Percentiles rank a stretch among this genome's conserved stretches.
Conservation (phyloP, 2,329 filamentous ascomycete species). For the Penicillium sp. region DNA sequence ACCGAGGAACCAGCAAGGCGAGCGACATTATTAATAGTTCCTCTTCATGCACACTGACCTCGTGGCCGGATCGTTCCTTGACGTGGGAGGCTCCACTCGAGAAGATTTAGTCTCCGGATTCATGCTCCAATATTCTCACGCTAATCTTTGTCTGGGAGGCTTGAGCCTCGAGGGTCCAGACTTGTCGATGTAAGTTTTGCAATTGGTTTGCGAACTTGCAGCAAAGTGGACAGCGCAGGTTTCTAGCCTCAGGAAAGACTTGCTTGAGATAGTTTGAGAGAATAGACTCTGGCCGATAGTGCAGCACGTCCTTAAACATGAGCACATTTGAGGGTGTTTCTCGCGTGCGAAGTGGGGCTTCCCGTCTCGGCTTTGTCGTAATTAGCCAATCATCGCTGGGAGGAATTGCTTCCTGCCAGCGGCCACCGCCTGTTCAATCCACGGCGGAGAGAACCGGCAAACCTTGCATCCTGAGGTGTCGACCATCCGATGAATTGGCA, state of each 20-base stretch:
- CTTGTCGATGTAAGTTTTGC: too few species aligned
- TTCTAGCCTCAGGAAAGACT: too few species aligned
- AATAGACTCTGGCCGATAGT: too few species aligned
- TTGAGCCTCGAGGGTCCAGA: background rate
- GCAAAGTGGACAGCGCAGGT: too few species aligned
- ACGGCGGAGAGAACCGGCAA: too few species aligned
- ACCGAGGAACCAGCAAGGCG: background rate
- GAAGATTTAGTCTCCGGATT: background rate
- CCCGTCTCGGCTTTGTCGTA: conserved; percentile 6
- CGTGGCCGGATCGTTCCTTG: too few species aligned
- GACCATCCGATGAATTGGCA: too few species aligned
- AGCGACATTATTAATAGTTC: conserved; percentile 9
- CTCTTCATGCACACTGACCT: background rate
- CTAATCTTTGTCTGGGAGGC: background rate
- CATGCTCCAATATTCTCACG: conserved; percentile 3
- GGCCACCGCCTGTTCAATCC: background rate
- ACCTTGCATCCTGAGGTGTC: too few species aligned
- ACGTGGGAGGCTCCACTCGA: conserved; percentile 2
- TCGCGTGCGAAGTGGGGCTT: conserved; percentile 7
- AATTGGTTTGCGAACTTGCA: too few species aligned
- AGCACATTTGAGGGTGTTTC: conserved; percentile 18
- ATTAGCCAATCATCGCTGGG: background rate
- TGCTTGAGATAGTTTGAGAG: too few species aligned
- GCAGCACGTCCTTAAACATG: conserved; percentile 2
- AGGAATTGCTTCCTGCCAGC: background rate